Conservation (phyloP, 139 green algal species). For the Raphidocelis subcapitata region DNA sequence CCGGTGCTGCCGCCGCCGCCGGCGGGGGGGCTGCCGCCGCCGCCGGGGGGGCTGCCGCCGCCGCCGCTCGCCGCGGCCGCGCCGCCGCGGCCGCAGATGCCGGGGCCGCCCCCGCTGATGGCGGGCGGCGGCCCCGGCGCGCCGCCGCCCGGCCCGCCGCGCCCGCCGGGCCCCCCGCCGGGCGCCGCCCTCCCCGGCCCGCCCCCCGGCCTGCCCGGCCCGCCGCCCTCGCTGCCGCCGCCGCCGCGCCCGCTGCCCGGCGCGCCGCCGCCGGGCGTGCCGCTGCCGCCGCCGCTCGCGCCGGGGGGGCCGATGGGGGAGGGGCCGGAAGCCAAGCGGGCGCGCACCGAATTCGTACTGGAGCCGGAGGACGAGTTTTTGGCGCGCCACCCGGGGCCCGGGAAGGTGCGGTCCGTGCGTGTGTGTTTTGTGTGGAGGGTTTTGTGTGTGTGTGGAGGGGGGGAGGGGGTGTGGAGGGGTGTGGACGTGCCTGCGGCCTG, state of each 20-base stretch:
- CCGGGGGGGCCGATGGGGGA: no score
- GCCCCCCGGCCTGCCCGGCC: not conserved
- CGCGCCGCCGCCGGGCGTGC: slow-evolving; percentile 24
- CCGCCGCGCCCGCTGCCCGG: no score
- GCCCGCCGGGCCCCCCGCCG: no score
- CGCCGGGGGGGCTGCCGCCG: slow-evolving; percentile 14
- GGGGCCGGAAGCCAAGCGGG: slow-evolving; percentile 56
- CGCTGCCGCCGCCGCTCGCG: no score
- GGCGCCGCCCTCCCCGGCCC: not conserved
- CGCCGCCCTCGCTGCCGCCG: slow-evolving; percentile 15
- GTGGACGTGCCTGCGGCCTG: no score
- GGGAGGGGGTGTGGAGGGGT: no score
- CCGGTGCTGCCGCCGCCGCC: slow-evolving; percentile 1
- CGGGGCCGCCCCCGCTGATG: slow-evolving; percentile 12
- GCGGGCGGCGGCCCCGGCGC: not conserved
- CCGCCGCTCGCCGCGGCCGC: not conserved
- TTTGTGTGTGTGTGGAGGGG: not conserved
- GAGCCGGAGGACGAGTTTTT: slow-evolving; percentile 81
- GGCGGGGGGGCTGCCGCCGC: not conserved
- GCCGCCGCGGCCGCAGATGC: slow-evolving; percentile 9
- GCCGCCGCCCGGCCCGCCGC: not conserved
- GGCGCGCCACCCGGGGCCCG: slow-evolving; percentile 19
- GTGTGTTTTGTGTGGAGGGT: not conserved
- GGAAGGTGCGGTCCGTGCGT: slow-evolving; percentile 14
- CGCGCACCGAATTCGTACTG: slow-evolving; percentile 70